Conservation (phyloP, 208 protist genomes). For the Crithidia brevicula region DNA sequence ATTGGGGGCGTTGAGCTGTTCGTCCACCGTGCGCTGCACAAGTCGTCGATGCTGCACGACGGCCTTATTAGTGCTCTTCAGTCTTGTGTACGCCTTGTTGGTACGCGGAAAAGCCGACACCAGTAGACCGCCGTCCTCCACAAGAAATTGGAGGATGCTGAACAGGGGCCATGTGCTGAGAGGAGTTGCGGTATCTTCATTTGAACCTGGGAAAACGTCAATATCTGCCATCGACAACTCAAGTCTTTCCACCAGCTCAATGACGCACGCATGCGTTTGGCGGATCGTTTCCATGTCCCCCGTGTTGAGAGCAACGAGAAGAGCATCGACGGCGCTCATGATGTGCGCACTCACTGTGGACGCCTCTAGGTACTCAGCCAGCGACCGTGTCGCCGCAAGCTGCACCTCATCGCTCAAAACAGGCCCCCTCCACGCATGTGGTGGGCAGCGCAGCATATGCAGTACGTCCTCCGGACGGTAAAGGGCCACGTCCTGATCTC, state of each 20-base stretch:
- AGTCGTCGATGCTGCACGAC: slow-evolving; percentile 61
- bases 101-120: slow-evolving; percentile 65
- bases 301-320: slow-evolving; percentile 54
- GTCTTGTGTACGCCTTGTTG: slow-evolving; percentile 32
- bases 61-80: slow-evolving; percentile 28
- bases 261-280: slow-evolving; percentile 47
- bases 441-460: slow-evolving; percentile 26
- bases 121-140: slow-evolving; percentile 70
- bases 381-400: background rate
- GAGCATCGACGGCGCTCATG: slow-evolving; percentile 45
- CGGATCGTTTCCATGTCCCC: slow-evolving; percentile 51
- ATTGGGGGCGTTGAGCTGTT: background rate
- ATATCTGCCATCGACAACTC: slow-evolving; percentile 51
- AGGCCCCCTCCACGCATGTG: slow-evolving; percentile 1
- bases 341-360: slow-evolving; percentile 47
- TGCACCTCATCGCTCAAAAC: slow-evolving; percentile 1
- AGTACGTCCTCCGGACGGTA: slow-evolving; percentile 61
- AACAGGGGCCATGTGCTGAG: slow-evolving; percentile 77
- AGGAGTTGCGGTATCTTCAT: slow-evolving; percentile 9
- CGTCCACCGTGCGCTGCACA: slow-evolving; percentile 44
- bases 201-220: background rate
- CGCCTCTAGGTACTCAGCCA: slow-evolving; percentile 63
- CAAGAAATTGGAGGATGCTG: slow-evolving; percentile 61
- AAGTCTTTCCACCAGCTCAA: slow-evolving; percentile 58
- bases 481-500: slow-evolving; percentile 14